A percentile compares a stretch with the other conserved stretches of the same genome.
Conservation (phyloP, 2,329 filamentous ascomycete species). For the Cladosporium sphaerospermum region DNA sequence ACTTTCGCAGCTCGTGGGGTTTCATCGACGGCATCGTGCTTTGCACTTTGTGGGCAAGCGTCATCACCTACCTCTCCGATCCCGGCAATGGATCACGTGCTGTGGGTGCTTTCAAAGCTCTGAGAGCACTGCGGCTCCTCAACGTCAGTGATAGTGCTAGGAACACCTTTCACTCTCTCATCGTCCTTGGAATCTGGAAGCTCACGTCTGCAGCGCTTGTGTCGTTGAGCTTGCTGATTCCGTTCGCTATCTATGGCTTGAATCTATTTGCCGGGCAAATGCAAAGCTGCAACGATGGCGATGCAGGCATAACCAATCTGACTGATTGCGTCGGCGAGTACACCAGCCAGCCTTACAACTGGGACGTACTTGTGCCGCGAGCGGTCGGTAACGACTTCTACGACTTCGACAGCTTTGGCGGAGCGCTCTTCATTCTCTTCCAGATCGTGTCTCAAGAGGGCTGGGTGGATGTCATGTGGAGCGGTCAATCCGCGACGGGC, state of each 20-base stretch:
- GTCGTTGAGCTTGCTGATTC: constrained; percentile 86
- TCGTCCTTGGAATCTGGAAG: constrained; percentile 91
- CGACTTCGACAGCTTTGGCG: constrained; percentile 91
- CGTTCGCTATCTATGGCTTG: constrained; percentile 91
- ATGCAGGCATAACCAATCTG: constrained; percentile 49
- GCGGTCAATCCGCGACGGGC: constrained; percentile 74
- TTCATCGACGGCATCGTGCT: constrained; percentile 90
- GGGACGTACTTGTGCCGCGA: constrained; percentile 77
- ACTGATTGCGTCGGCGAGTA: constrained; percentile 81
- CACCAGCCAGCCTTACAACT: constrained; percentile 68
- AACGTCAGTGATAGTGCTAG: constrained; percentile 95
- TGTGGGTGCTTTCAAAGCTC: constrained; percentile 92
- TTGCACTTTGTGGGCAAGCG: constrained; percentile 91
- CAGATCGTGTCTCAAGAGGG: constrained; percentile 98
- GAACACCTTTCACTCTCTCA: constrained; percentile 93
- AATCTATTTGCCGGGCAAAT: constrained; percentile 87
- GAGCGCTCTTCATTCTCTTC: constrained; percentile 91
- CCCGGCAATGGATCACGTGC: constrained; percentile 82
- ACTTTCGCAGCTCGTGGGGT: constrained; percentile 93
- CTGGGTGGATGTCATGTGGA: constrained; percentile 90
- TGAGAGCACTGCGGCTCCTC: constrained; percentile 81
- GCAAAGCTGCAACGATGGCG: constrained; percentile 69
- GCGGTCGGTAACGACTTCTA: constrained; percentile 76
- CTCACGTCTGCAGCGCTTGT: constrained; percentile 88
- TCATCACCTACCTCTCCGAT: constrained; percentile 72